Evolutionary conservation across 2,329 filamentous ascomycete genomes (phyloP).

Genomic region (Alternaria postmessia): DNA sequence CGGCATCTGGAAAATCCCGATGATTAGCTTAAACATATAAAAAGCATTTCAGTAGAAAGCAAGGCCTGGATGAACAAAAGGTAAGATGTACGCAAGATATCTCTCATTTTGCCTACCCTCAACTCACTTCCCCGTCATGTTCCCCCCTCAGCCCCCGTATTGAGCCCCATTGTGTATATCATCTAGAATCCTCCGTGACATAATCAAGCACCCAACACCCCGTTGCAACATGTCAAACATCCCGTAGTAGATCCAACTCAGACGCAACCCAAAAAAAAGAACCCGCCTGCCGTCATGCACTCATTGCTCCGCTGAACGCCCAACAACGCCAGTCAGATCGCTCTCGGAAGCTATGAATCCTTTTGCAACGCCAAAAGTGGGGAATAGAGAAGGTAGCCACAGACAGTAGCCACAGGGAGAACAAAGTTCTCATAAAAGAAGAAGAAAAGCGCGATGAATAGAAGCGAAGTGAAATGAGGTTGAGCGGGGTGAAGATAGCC

Average conservation of each 20-base stretch:
- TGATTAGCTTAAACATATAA: not conserved
- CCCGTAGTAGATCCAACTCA: not conserved
- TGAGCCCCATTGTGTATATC: slow-evolving; percentile 2
- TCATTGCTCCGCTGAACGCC: slow-evolving; percentile 4
- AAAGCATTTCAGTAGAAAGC: not conserved
- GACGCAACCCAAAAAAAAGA: not conserved
- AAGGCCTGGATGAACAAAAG: not conserved
- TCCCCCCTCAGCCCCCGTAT: not conserved
- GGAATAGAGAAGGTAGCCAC: slow-evolving; percentile 8
- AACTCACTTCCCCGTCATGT: not conserved
- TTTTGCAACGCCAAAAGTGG: slow-evolving; percentile 24
- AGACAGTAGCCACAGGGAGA: not conserved
- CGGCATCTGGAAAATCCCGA: not conserved
- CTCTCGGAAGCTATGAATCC: slow-evolving; percentile 15
- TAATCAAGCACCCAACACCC: not conserved
- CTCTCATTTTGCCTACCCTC: slow-evolving; percentile 2
- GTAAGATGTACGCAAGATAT: not conserved
- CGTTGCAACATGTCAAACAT: slow-evolving; percentile 1
- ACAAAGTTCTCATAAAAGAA: slow-evolving; percentile 5
- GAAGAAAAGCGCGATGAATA: slow-evolving; percentile 13
- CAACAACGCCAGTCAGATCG: slow-evolving; percentile 10
- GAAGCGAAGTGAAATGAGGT: not conserved
- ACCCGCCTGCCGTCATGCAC: slow-evolving; percentile 6
- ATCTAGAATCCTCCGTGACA: not conserved
- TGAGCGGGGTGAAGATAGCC: not conserved